Evolutionary conservation across 2,329 filamentous ascomycete species (phyloP), one percentile per base, ranked within the genome.

Genomic region (Pseudogymnoascus sp.): DNA sequence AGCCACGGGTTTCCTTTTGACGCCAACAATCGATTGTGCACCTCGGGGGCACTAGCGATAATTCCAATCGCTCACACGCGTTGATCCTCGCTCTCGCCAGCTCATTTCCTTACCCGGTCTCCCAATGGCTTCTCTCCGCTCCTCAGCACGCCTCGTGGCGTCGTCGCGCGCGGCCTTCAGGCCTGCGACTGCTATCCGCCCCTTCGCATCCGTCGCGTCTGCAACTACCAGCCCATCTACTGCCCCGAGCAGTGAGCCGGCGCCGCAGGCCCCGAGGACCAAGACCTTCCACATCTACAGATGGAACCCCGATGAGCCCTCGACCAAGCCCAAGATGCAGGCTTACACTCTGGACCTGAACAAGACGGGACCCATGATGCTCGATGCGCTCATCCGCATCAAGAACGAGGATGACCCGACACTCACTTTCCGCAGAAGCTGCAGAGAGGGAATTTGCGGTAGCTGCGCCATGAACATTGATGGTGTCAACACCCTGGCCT

Each of bases 381-480:
- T 99, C 71, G 94, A 99, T 76, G 94, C 94, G 61, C 80, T 99
- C 71, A 94, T 99, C 76, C 84, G 93, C 71, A 97, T 99, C 79
- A 99, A 99, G 89, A 99, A 99, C 77, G 94, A 99, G 84, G 78
- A 96, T 66, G 94, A 99, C 77, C 92, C 94, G 59, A 97, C 94
- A 50, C 78, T 99, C 72, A 97, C 94, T 60, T 99, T 99, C 83
- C 86, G 94, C 74, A 80, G 94, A 76, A 95, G 90, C 77, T 99
- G 94, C 80, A 84, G 94, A 78, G 94, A 99, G 84, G 94, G 94
- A 70, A 99, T 99, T 72, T 99, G 94, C 74, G 94, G 94, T 68
- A 96, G 90, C 77, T 99, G 94, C 75, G 94, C 94, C 68, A 99
- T 99, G 94, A 99, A 99, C 83, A 97, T 99, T 75, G 95, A 97